A percentile compares a stretch with the other conserved stretches of the same genome.
Evolutionary conservation across 148 eudicot species (phyloP).

Genomic region (Arbutus unedo): DNA sequence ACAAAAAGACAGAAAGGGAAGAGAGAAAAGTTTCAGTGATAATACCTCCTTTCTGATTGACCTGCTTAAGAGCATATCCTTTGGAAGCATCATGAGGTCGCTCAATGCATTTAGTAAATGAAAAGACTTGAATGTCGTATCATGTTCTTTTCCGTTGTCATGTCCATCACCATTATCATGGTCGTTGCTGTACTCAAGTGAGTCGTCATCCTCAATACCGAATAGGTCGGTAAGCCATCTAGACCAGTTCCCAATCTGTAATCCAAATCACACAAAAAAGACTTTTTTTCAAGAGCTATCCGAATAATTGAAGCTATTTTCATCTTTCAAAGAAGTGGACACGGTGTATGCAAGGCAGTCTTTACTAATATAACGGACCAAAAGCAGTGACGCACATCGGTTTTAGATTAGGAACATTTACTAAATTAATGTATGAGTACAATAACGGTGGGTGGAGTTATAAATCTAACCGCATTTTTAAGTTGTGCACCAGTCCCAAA

Average conservation of each 20-base stretch:
- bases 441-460: not conserved
- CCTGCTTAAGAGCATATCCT: conserved; percentile 77
- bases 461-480: conserved; percentile 70
- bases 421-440: not conserved
- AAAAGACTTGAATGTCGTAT: conserved; percentile 59
- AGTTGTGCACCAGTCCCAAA: conserved; percentile 96
- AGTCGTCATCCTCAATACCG: conserved; percentile 70
- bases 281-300: not conserved
- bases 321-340: not conserved
- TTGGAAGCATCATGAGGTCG: conserved; percentile 99
- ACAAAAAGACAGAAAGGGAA: not conserved
- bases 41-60: conserved; percentile 76
- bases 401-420: not conserved
- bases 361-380: not conserved
- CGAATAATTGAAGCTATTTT: conserved; percentile 7
- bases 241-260: conserved; percentile 96
- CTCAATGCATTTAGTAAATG: conserved; percentile 77
- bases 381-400: not conserved
- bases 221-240: conserved; percentile 85
- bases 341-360: not conserved
- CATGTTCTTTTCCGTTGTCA: conserved; percentile 26
- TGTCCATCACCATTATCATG: conserved; percentile 19
- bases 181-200: conserved; percentile 29
- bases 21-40: conserved; percentile 12
- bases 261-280: conserved; percentile 6